Base-by-base conservation (phyloP, 1,284 basidiomycete genomes). In the Ustilago esculenta region DNA sequence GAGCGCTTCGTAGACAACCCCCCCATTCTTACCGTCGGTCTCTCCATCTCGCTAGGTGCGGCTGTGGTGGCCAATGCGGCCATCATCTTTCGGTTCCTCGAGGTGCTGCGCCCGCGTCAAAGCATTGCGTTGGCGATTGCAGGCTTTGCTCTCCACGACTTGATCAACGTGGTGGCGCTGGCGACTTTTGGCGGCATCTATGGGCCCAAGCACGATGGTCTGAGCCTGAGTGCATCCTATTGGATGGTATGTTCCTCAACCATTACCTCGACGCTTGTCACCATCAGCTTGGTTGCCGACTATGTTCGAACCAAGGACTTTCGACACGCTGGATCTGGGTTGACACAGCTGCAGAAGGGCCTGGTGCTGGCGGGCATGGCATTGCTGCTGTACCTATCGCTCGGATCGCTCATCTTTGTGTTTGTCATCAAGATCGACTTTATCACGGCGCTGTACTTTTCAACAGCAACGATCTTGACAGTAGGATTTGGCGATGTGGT, bases 181-280 rank as follows among this genome's bases (percentile, higher is more conserved):
- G 86, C 84, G 2, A 77, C 85, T 2, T 92, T 92, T 65, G 90
- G 88, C 23, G 84, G 88, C 0, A 83, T 86, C 39, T 89, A 90
- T 77, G 84, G 53, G 1, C 56, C 86, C 2, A 86, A 86, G 50
- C 20, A 75, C 25, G 85, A 88, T 70, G 89, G 89, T 49, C 89
- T 87, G 57, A 73, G 61, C 18, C 60, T 68, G 18, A 60, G 54
- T 11, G 73, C 63, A 14, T 85, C 90, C 0, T 93, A 89, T 77
- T 94, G 90, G 91, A 86, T 90, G 83, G 90, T 89, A 0, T 83
- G 91, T 8, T 91, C 90, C 69, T 90, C 90, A 0, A 92, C 91
- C 0, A 84, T 87, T 12, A 87, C 86, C 0, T 90, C 90, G 0
- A 82, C 86, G 0, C 81, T 88, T 48, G 90, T 88, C 11, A 93